phyloP scores from a whole-genome alignment of 768 basidiomycete species.

The Kwoniella shandongensis region DNA sequence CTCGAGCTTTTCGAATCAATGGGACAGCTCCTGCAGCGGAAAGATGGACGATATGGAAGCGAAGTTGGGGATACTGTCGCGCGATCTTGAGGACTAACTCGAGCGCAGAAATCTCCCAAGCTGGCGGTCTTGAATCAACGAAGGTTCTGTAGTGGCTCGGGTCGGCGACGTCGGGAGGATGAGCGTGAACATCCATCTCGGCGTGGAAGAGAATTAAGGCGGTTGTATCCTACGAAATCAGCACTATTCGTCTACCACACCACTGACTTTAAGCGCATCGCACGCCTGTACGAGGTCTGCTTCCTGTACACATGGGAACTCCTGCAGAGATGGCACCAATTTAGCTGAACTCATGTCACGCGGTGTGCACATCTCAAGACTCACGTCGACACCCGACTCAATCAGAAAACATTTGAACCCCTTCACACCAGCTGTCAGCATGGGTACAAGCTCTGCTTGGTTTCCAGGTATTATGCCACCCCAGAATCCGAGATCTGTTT shows the following conservation, averaged over 20 bases:
- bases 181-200: conserved; percentile 61
- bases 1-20: conserved; percentile 66
- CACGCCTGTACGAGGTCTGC: conserved; percentile 69
- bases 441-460: conserved; percentile 69
- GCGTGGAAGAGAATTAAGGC: conserved; percentile 89
- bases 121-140: conserved; percentile 76
- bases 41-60: conserved; percentile 85
- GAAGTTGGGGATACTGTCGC: conserved; percentile 62
- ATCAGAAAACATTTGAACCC: conserved; percentile 98
- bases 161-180: conserved; percentile 46
- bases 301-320: conserved; percentile 85
- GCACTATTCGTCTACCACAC: background rate
- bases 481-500: conserved; percentile 86
- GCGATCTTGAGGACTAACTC: conserved; percentile 70
- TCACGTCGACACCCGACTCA: conserved; percentile 89
- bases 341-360: too few relatives aligned
- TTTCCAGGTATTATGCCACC: conserved; percentile 93
- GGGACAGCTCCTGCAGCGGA: conserved; percentile 82
- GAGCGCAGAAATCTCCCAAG: conserved; percentile 79
- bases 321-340: conserved; percentile 62
- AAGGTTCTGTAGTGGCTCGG: conserved; percentile 73
- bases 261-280: conserved; percentile 67
- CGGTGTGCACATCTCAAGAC: conserved; percentile 24
- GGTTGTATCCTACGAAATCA: conserved; percentile 59
- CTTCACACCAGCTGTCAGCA: conserved; percentile 77